Evolutionary conservation across 2,329 filamentous ascomycete genomes (phyloP).

Genomic region (Hymenoscyphus scutula): DNA sequence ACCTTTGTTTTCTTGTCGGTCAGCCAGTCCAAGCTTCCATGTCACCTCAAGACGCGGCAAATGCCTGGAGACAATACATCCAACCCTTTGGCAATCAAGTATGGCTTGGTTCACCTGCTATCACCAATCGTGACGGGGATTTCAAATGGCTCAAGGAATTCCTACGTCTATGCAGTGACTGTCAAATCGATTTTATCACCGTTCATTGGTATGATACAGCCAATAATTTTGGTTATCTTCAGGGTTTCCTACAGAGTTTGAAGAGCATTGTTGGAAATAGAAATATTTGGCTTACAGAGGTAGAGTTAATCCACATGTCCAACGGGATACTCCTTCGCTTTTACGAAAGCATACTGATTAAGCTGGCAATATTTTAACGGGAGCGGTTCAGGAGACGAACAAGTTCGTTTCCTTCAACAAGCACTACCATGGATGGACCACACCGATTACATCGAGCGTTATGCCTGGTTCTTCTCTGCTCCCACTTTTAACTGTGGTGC

Average conservation of each 20-base stretch:
- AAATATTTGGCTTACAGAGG: constrained; percentile 24
- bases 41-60: constrained; percentile 33
- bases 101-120: constrained; percentile 42
- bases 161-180: constrained; percentile 39
- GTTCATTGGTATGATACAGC: constrained; percentile 40
- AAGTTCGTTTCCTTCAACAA: constrained; percentile 39
- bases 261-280: constrained; percentile 9
- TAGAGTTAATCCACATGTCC: constrained; percentile 11
- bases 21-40: constrained; percentile 6
- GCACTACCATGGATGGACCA: constrained; percentile 43
- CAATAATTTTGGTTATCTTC: constrained; percentile 35
- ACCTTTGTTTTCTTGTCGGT: neutral
- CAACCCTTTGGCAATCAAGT: constrained; percentile 41
- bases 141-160: constrained; percentile 42
- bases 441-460: constrained; percentile 39
- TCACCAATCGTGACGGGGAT: constrained; percentile 41
- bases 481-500: constrained; percentile 6
- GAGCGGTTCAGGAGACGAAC: constrained; percentile 31
- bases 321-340: too few relatives aligned
- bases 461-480: constrained; percentile 34
- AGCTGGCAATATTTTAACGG: constrained; percentile 33
- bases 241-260: constrained; percentile 37
- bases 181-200: constrained; percentile 43
- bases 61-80: constrained; percentile 40
- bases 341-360: neutral